A percentile compares a stretch with the other conserved stretches of the same genome.
Conservation (phyloP, 2,329 filamentous ascomycete genomes). For the Arthrobotrys sphaeroides region DNA sequence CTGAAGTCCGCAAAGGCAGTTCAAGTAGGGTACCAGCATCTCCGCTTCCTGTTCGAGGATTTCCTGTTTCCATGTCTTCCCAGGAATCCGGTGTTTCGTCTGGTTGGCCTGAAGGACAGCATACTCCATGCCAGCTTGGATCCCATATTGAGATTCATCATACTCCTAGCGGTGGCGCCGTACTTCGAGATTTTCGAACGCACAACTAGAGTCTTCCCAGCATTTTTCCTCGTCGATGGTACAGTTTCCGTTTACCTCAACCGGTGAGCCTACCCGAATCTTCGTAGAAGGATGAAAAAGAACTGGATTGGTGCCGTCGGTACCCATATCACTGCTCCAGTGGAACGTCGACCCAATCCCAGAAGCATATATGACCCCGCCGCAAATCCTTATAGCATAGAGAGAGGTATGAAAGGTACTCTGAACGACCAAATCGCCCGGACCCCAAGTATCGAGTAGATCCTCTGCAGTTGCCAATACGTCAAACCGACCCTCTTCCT, state of each 20-base stretch:
- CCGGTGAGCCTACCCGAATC: conserved; percentile 5
- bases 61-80: conserved; percentile 8
- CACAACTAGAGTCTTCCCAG: neutral
- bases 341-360: neutral
- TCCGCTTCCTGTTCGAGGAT: conserved; percentile 4
- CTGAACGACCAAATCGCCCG: conserved; percentile 8
- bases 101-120: neutral
- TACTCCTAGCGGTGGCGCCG: neutral
- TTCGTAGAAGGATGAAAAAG: neutral
- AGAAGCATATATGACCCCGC: conserved; percentile 5
- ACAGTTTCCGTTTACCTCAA: conserved; percentile 1
- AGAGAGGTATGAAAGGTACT: neutral
- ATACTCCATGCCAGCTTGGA: conserved; percentile 24
- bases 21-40: neutral
- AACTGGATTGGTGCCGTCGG: neutral
- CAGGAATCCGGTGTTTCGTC: conserved; percentile 7
- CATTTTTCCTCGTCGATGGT: conserved; percentile 13
- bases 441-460: conserved; percentile 29
- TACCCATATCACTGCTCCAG: neutral
- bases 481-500: neutral
- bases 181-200: conserved; percentile 13
- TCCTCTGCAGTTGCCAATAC: neutral
- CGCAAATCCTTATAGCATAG: conserved; percentile 6
- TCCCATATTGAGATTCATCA: neutral
- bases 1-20: conserved; percentile 37